phyloP scores from a whole-genome alignment of 2,329 filamentous ascomycete species.

The Sordariomycetes sp. region DNA sequence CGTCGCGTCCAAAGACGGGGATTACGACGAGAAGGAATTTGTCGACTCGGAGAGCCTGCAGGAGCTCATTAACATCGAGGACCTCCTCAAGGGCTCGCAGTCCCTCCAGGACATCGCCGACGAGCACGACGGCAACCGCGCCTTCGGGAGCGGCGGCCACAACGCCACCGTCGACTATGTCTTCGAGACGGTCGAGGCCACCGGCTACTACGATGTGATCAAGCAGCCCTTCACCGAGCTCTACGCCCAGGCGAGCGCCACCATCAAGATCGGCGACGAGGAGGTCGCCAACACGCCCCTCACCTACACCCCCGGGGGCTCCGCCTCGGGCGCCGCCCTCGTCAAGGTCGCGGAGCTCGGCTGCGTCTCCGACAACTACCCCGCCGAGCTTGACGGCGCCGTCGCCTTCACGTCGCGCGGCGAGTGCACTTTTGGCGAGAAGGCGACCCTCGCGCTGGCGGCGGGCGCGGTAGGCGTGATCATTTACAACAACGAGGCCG shows the following conservation, averaged over 20 bases:
- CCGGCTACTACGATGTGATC: constrained; percentile 28
- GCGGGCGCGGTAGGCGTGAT: constrained; percentile 47
- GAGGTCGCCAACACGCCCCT: constrained; percentile 18
- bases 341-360: constrained; percentile 40
- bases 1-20: constrained; percentile 7
- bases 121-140: constrained; percentile 28
- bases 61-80: constrained; percentile 24
- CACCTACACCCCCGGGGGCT: constrained; percentile 40
- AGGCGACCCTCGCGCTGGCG: constrained; percentile 41
- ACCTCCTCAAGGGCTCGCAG: constrained; percentile 30
- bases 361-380: constrained; percentile 41
- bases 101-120: constrained; percentile 33
- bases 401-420: constrained; percentile 52
- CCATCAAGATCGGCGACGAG: constrained; percentile 18
- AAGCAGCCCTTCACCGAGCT: constrained; percentile 33
- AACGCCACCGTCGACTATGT: constrained; percentile 34
- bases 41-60: constrained; percentile 27
- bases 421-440: constrained; percentile 45
- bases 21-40: constrained; percentile 15
- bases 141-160: constrained; percentile 32
- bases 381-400: constrained; percentile 36
- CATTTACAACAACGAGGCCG: constrained; percentile 52
- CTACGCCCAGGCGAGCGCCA: constrained; percentile 19
- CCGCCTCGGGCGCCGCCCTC: constrained; percentile 24
- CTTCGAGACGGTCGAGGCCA: constrained; percentile 24